Percentiles rank a stretch among this genome's conserved stretches.
Conservation (phyloP, 140 eudicot species). For the Stevia rebaudiana region DNA sequence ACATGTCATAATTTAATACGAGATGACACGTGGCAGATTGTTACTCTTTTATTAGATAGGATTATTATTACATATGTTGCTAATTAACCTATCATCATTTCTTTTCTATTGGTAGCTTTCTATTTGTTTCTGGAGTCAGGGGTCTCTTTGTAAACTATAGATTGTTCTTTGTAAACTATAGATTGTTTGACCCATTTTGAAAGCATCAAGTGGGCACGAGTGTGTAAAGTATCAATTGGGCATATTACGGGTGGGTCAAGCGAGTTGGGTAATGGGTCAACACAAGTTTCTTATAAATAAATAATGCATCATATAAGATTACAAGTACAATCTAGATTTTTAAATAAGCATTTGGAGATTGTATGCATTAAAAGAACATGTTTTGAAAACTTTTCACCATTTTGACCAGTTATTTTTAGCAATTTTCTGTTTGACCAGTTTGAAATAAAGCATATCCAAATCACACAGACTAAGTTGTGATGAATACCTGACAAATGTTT, state of each 20-base stretch:
- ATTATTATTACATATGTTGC: no score
- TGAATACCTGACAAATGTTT: constrained; percentile 57
- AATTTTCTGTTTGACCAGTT: background rate
- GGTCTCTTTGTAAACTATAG: no score
- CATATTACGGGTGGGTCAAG: background rate
- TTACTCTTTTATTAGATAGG: no score
- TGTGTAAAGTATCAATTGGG: background rate
- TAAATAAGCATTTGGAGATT: background rate
- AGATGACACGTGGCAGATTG: no score
- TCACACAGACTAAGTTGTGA: background rate
- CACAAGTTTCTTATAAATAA: background rate
- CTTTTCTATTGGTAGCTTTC: no score
- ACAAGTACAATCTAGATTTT: background rate
- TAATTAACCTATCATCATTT: no score
- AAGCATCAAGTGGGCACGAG: no score
- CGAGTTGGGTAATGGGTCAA: background rate
- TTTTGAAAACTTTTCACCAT: background rate
- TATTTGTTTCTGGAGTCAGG: no score
- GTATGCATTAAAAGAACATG: background rate
- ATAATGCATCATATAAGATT: background rate
- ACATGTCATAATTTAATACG: no score
- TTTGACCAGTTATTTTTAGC: background rate
- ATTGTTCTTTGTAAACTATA: no score
- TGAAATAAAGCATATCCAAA: background rate
- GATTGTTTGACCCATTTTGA: no score